Base-by-base conservation (phyloP, 2,329 filamentous ascomycete species). In the Sclerotinia borealis region DNA sequence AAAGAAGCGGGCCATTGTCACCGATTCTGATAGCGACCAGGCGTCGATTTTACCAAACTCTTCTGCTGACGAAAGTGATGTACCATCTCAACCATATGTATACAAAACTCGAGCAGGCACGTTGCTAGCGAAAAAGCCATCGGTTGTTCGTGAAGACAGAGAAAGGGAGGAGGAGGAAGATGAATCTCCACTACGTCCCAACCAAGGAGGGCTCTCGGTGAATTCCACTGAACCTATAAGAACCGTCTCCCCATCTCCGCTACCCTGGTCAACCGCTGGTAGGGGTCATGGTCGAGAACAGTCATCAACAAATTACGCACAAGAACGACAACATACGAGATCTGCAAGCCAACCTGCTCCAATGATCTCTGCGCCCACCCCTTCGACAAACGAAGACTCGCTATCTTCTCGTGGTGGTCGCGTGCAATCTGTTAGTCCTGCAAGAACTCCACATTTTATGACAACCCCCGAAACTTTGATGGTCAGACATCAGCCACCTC, bases 391-490 rank as follows among this genome's bases (percentile, higher is more conserved):
- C 48, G 71, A 72, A 36, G 64, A 58, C n/a, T n/a, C n/a, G n/a
- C n/a, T n/a, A 64, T 61, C 59, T 37, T n/a, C 49, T 45, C 70
- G 69, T 37, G 69, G 72, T 17, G 73, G 73, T 11, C 72, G 78
- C 66, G 72, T 76, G 6, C 70, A 74, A 19, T 79, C 78, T 13
- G 67, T 80, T 36, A 92, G 88, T 68, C 88, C 89, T n/a, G 81
- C 79, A 29, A 83, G 89, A 39, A 85, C 82, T 36, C 85, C 89
- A 15, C 88, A 85, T 69, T 92, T 92, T 73, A 85, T 85, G 1
- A 72, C 81, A 11, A 79, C 81, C 9, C 78, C 84, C 19, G 81
- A 85, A 39, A 81, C 78, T 48, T 73, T 86, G 15, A 76, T 81
- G 1, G 79, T 88, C 34, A 86, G 81, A 66, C 89, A 93, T 71